Percentiles rank a stretch among this genome's conserved stretches.
phyloP scores from a whole-genome alignment of 129 eudicot species.

The Oenanthe sinensis region DNA sequence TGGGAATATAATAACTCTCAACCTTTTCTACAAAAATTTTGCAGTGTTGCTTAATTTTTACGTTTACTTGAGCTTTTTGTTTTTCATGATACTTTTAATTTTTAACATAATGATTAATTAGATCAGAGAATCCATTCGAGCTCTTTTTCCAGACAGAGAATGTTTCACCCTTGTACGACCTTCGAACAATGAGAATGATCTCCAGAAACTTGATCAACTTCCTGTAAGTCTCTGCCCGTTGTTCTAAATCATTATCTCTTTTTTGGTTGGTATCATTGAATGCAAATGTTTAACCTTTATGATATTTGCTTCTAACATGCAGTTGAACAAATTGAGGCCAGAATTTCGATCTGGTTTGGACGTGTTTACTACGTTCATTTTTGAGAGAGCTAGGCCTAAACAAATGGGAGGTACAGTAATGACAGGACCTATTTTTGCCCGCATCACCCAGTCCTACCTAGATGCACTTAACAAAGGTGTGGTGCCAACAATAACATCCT shows the following conservation, averaged over 20 bases:
- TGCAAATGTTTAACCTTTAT: not conserved
- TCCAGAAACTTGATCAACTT: constrained; percentile 84
- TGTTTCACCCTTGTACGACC: constrained; percentile 98
- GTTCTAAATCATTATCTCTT: not conserved
- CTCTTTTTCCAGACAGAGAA: constrained; percentile 98
- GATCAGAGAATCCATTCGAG: constrained; percentile 97
- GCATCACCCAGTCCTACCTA: constrained; percentile 84
- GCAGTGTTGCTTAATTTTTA: not conserved
- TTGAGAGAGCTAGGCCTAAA: constrained; percentile 95
- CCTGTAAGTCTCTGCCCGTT: constrained; percentile 41
- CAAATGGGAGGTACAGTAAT: constrained; percentile 85
- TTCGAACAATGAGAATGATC: constrained; percentile 71
- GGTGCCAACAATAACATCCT: constrained; percentile 95
- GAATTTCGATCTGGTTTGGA: constrained; percentile 88
- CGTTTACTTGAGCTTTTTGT: not conserved
- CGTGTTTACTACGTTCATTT: constrained; percentile 84
- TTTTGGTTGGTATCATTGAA: not conserved
- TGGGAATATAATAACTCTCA: not conserved
- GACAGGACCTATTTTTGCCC: constrained; percentile 97
- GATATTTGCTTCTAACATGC: not conserved
- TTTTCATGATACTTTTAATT: constrained; percentile 4
- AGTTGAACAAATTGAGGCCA: constrained; percentile 87
- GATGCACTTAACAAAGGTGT: constrained; percentile 99
- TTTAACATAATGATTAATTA: constrained; percentile 16
- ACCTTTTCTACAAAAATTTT: not conserved